These are phyloP conservation scores for Argentina anserina DNA, from an alignment of 306 rosid genomes.

Conservation along the genomic window DNA sequence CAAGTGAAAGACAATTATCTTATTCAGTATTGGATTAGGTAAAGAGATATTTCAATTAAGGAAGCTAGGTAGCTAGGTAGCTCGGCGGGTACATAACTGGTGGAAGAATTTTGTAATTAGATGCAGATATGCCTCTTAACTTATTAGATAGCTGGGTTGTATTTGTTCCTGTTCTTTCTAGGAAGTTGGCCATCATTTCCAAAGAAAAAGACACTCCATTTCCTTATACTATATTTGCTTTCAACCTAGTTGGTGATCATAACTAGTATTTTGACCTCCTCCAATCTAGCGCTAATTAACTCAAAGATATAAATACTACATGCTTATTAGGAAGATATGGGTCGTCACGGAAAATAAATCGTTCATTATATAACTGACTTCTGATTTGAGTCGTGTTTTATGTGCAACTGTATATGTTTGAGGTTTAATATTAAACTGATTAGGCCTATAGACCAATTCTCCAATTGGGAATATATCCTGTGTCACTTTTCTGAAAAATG, in stretches of 20 bases:
- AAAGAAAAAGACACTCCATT: constrained; percentile 33
- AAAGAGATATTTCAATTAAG: constrained; percentile 21
- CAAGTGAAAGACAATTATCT: constrained; percentile 17
- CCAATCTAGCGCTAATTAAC: neutral
- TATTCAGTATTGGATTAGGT: constrained; percentile 31
- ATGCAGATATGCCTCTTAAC: neutral
- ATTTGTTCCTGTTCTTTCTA: constrained; percentile 16
- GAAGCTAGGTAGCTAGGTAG: constrained; percentile 3
- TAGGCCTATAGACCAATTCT: neutral
- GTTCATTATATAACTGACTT: neutral
- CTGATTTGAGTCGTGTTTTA: neutral
- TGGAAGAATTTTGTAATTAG: constrained; percentile 5
- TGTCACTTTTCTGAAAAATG: neutral
- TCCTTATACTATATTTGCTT: constrained; percentile 26
- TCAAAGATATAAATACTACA: neutral
- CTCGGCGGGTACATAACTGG: constrained; percentile 17
- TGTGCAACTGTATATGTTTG: neutral
- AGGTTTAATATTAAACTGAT: neutral
- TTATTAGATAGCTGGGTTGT: neutral
- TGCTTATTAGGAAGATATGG: neutral
- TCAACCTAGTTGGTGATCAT: constrained; percentile 39
- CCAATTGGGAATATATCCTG: neutral
- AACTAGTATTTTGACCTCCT: constrained; percentile 8
- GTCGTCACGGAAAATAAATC: neutral
- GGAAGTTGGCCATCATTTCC: constrained; percentile 32